These are phyloP conservation scores for Pestalotiopsis sp. DNA, from an alignment of 2,329 filamentous ascomycete species.

Conservation along the genomic window DNA sequence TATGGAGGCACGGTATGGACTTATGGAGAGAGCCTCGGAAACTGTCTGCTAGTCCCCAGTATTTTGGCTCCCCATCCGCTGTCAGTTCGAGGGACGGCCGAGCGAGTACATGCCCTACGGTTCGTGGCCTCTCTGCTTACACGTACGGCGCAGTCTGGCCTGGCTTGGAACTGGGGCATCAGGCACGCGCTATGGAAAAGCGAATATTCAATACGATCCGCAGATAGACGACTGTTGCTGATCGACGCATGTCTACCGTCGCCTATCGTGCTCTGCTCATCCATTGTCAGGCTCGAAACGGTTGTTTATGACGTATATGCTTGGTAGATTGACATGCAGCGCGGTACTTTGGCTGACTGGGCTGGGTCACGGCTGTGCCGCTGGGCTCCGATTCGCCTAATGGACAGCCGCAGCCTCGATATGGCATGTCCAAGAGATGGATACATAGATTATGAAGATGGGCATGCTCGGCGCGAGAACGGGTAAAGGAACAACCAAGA, in stretches of 20 bases:
- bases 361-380: neutral
- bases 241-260: neutral
- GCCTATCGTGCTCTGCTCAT: neutral
- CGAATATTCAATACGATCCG: neutral
- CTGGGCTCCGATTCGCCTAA: conserved; percentile 5
- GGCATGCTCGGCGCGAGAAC: neutral
- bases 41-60: neutral
- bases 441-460: conserved; percentile 10
- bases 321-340: conserved; percentile 1
- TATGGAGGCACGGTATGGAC: neutral
- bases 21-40: neutral
- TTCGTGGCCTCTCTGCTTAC: too few species aligned
- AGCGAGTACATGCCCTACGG: neutral
- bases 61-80: neutral
- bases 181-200: neutral
- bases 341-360: neutral
- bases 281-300: neutral
- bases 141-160: too few species aligned
- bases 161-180: too few species aligned
- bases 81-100: neutral
- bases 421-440: conserved; percentile 9
- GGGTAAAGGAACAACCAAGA: conserved; percentile 2
- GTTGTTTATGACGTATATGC: conserved; percentile 4
- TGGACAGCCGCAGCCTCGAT: conserved; percentile 5
- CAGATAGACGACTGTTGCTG: neutral